Evolutionary conservation across 176 grass and related monocot genomes (phyloP).

Genomic region (Otatea glauca): DNA sequence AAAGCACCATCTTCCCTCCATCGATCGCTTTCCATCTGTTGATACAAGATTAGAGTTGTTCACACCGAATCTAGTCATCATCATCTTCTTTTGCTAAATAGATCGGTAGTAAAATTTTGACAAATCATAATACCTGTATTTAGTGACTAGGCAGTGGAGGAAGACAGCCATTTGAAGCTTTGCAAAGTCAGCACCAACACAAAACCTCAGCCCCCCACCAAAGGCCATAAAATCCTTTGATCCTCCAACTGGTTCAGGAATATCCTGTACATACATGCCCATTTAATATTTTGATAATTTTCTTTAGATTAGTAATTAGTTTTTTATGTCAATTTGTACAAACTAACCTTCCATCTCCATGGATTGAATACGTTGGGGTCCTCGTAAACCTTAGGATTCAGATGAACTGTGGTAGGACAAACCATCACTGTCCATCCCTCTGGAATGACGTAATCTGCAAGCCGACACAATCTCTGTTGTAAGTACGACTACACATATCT

Average conservation of each 20-base stretch:
- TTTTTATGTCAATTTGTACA: too few species aligned
- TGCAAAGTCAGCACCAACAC: conserved; percentile 65
- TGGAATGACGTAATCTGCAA: conserved; percentile 56
- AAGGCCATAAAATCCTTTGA: conserved; percentile 74
- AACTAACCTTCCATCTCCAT: conserved; percentile 63
- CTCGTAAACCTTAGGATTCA: conserved; percentile 51
- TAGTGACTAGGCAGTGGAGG: conserved; percentile 63
- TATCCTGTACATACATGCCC: too few species aligned
- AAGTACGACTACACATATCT: too few species aligned
- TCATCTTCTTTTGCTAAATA: too few species aligned
- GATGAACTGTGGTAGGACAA: conserved; percentile 40
- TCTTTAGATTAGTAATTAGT: too few species aligned
- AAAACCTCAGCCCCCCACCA: conserved; percentile 56
- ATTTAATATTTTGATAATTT: too few species aligned
- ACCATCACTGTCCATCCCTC: conserved; percentile 64
- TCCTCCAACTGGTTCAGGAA: conserved; percentile 47
- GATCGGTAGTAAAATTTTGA: too few species aligned
- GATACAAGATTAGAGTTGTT: too few species aligned
- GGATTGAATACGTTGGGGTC: conserved; percentile 61
- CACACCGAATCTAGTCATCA: too few species aligned
- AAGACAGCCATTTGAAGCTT: conserved; percentile 62
- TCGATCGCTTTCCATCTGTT: conserved; percentile 46
- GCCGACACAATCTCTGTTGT: too few species aligned
- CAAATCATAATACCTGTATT: conserved; percentile 50
- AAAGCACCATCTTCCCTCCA: conserved; percentile 52